Percentiles rank a stretch among this genome's conserved stretches.
phyloP scores from a whole-genome alignment of 176 grass and related monocot species.

The Tuctoria greenei region DNA sequence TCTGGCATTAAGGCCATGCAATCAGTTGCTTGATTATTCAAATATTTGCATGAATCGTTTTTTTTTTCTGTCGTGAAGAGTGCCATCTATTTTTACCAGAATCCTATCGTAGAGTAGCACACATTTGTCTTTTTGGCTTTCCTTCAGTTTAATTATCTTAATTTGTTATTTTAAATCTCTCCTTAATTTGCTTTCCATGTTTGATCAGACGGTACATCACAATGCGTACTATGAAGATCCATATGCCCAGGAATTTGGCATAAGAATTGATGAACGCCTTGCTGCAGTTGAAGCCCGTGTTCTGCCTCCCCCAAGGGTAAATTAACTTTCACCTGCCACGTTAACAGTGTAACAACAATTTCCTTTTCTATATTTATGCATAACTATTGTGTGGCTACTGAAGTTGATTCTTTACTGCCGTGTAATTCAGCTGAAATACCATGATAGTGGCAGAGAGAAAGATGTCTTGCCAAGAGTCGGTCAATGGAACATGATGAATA shows the following conservation, averaged over 20 bases:
- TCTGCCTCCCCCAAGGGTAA: constrained; percentile 83
- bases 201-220: constrained; percentile 78
- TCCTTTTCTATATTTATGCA: constrained; percentile 7
- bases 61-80: not conserved
- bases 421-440: constrained; percentile 79
- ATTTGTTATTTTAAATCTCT: not conserved
- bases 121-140: constrained; percentile 8
- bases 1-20: not conserved
- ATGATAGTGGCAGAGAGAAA: constrained; percentile 86
- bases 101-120: not conserved
- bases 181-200: not conserved
- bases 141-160: constrained; percentile 3
- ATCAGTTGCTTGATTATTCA: not conserved
- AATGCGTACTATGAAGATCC: constrained; percentile 95
- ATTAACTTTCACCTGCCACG: constrained; percentile 19
- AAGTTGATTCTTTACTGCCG: not conserved
- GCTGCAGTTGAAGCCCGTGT: constrained; percentile 92
- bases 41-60: not conserved
- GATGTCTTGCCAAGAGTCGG: constrained; percentile 87
- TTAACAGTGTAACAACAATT: constrained; percentile 4
- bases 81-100: not conserved
- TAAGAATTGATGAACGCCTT: constrained; percentile 78
- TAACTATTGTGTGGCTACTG: constrained; percentile 6
- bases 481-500: constrained; percentile 99
- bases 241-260: constrained; percentile 92